Conservation (phyloP, 768 basidiomycete genomes). For the Hygrocybe coccinea region DNA sequence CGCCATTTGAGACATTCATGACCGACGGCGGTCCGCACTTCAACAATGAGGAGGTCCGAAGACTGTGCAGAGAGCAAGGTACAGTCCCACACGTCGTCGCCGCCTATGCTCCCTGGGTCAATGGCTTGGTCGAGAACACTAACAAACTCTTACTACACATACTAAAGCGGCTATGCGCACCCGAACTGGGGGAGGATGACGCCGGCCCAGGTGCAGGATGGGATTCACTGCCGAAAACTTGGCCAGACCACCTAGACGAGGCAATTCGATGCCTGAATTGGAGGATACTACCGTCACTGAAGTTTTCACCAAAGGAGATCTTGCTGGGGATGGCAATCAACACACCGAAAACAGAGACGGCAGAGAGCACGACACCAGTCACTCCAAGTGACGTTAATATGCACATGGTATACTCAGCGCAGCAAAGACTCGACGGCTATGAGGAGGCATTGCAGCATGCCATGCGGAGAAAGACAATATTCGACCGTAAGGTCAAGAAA, state of each 20-base stretch:
- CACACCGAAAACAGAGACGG: no score
- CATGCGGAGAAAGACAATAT: no score
- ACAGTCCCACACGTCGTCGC: not conserved
- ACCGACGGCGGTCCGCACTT: no score
- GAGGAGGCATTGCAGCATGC: conserved; percentile 17
- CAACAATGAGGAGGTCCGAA: no score
- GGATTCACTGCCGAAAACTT: conserved; percentile 19
- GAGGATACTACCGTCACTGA: no score
- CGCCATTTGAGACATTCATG: no score
- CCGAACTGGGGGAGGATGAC: no score
- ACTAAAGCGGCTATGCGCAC: no score
- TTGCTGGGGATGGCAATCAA: no score
- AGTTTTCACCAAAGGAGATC: no score
- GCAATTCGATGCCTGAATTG: conserved; percentile 15
- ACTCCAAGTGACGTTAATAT: not conserved
- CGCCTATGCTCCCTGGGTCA: conserved; percentile 40
- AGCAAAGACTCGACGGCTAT: conserved; percentile 30
- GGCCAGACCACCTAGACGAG: conserved; percentile 21
- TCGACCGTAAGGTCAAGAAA: conserved; percentile 16
- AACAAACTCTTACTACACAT: conserved; percentile 33
- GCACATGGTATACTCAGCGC: conserved; percentile 28
- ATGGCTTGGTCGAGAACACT: conserved; percentile 31
- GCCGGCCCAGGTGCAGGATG: conserved; percentile 4
- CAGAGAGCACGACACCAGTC: no score
- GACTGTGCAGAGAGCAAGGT: conserved; percentile 18